These are phyloP conservation scores for Acarospora socialis DNA, from an alignment of 2,329 filamentous ascomycete species.

Conservation along the genomic window DNA sequence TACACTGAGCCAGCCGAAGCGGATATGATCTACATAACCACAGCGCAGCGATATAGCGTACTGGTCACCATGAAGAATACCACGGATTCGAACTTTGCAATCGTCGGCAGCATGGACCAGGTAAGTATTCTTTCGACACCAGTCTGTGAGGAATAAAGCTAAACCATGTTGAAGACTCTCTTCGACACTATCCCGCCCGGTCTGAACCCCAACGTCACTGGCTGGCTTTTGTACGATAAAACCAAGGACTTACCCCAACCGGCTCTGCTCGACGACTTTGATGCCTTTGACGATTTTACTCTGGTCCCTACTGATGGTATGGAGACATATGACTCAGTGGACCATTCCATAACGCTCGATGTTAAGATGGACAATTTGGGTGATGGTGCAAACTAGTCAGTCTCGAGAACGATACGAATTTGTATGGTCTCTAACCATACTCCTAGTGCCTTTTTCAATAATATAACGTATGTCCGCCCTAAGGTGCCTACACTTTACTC, in stretches of 20 bases:
- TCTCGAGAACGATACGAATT: too few relatives aligned
- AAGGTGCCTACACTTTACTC: constrained; percentile 66
- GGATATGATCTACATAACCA: constrained; percentile 47
- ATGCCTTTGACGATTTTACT: constrained; percentile 58
- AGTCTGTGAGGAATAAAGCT: constrained; percentile 10
- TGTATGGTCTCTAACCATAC: too few relatives aligned
- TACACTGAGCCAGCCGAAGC: constrained; percentile 30
- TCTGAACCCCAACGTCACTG: constrained; percentile 29
- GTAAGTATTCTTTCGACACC: constrained; percentile 20
- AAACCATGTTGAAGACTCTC: constrained; percentile 16
- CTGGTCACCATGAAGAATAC: constrained; percentile 43
- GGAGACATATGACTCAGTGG: constrained; percentile 41
- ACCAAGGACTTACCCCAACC: constrained; percentile 45
- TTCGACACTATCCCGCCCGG: constrained; percentile 23
- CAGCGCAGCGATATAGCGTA: constrained; percentile 45
- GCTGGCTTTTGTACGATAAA: constrained; percentile 50
- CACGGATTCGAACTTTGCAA: constrained; percentile 45
- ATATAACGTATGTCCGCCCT: constrained; percentile 56
- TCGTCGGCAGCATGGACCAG: constrained; percentile 54
- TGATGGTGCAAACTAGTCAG: constrained; percentile 52
- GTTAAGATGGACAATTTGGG: constrained; percentile 55
- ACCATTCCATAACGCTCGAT: constrained; percentile 38
- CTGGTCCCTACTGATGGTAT: constrained; percentile 41
- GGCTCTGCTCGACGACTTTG: constrained; percentile 43
- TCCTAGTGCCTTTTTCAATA: constrained; percentile 50